Evolutionary conservation across 768 basidiomycete species (phyloP), one percentile per base, ranked within the genome.

Genomic region (Termitomyces sp.): DNA sequence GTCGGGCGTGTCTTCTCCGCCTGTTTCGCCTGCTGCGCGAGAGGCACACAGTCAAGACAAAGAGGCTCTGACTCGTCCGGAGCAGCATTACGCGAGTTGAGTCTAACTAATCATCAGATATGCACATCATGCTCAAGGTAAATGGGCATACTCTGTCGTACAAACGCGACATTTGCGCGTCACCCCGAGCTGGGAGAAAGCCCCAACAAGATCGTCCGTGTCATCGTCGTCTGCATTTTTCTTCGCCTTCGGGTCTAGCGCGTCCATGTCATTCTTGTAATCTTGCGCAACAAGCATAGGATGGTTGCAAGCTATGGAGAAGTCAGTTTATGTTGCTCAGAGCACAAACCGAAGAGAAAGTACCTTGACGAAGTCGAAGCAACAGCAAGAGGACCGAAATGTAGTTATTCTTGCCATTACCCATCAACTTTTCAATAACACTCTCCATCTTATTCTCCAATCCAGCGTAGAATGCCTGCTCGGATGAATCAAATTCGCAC

Each of bases 291-390:
- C 88, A 11, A 97, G 82, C 0, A 84, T 79, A 0, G 95, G 94
- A 68, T 97, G 96, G 66, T 94, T 91, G 71, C 95, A 98, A 0
- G 95, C 95, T 96, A 58, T 9, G 38, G 52, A 50, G 28, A 22
- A 49, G 57, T 51, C 22, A 58, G 22, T 36, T 48, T 9, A 61
- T 36, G 11, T 5, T 46, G 20, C 24, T 4, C 13, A 58, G 13
- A 51, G n/a, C 8, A 45, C 59, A 51, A 22, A 22, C 2, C 6
- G 4, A 33, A n/a, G 32, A 59, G 52, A 35, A 71, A 81, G 33
- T 62, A 90, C 96, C 93, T 83, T 99, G 96, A 33, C 96, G 87
- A 51, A 98, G 79, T 35, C 96, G 84, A 52, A 97, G 81, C 63
- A 92, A 79, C 36, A 92, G 71, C 16, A 90, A 77, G 66, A 92